Percentiles rank a stretch among this genome's conserved stretches.
These are phyloP conservation scores for Ceratocystis smalleyi DNA, from an alignment of 2,329 filamentous ascomycete genomes.

Conservation along the genomic window DNA sequence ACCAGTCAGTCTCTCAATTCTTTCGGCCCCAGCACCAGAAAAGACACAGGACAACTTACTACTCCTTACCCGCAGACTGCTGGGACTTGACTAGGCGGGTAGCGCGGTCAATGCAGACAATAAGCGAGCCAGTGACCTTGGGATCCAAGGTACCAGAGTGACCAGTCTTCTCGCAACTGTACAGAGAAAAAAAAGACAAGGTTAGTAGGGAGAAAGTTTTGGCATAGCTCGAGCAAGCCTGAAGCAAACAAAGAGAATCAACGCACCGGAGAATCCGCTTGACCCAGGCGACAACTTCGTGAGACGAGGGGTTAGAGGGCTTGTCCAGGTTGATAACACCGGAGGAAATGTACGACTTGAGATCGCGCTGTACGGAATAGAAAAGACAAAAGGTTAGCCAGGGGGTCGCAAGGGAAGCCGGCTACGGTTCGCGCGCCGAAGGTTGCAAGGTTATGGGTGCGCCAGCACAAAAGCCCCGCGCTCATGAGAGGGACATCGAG, in stretches of 20 bases:
- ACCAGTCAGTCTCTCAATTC: not conserved
- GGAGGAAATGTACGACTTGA: slow-evolving; percentile 93
- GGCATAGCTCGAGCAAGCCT: not conserved
- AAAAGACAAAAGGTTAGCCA: not conserved
- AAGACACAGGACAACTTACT: slow-evolving; percentile 26
- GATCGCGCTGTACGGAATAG: slow-evolving; percentile 43
- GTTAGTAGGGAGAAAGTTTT: not conserved
- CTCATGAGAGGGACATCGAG: too few relatives aligned
- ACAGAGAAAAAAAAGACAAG: not conserved
- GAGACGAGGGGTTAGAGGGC: slow-evolving; percentile 91
- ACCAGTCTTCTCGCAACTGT: slow-evolving; percentile 68
- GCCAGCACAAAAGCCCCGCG: too few relatives aligned
- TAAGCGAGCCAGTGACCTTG: slow-evolving; percentile 91
- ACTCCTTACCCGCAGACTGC: slow-evolving; percentile 98
- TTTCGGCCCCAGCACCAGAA: not conserved
- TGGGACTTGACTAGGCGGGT: slow-evolving; percentile 97
- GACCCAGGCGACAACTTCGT: slow-evolving; percentile 98
- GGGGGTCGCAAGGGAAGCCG: not conserved
- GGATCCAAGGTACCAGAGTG: slow-evolving; percentile 97
- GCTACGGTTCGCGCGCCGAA: not conserved
- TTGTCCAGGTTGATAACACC: slow-evolving; percentile 84
- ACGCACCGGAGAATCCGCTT: slow-evolving; percentile 84
- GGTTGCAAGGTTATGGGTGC: too few relatives aligned
- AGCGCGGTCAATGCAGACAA: slow-evolving; percentile 89
- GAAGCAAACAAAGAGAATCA: not conserved